Evolutionary conservation across 2,329 filamentous ascomycete genomes (phyloP).

Genomic region (Metarhizium rileyi): DNA sequence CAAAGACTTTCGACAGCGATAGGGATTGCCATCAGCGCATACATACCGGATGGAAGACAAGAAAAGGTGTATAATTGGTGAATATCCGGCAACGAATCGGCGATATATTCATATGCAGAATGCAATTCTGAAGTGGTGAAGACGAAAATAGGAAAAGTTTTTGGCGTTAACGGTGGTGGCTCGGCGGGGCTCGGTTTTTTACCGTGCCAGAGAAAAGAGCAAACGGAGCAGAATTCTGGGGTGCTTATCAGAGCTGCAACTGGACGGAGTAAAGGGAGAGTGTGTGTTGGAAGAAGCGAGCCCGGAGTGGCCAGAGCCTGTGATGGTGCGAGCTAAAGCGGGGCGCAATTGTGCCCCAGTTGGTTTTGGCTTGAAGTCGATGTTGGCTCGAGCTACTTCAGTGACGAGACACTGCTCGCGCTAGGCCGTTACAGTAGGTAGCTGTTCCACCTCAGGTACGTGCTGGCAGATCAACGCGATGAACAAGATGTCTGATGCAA

Average conservation of each 20-base stretch:
- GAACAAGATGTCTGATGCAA: no score
- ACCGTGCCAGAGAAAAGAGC: constrained; percentile 1
- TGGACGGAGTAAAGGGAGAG: no score
- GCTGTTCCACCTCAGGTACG: no score
- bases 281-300: no score
- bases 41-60: background rate
- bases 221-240: constrained; percentile 6
- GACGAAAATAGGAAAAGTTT: constrained; percentile 17
- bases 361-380: background rate
- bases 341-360: constrained; percentile 2
- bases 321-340: constrained; percentile 1
- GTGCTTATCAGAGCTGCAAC: background rate
- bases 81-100: constrained; percentile 1
- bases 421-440: no score
- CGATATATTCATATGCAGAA: constrained; percentile 5
- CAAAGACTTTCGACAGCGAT: background rate
- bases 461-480: no score
- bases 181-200: constrained; percentile 10
- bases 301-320: background rate
- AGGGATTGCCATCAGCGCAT: background rate
- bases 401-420: no score
- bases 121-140: constrained; percentile 3
- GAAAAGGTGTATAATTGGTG: background rate
- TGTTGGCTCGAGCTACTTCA: no score
- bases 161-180: constrained; percentile 12